A percentile compares a stretch with the other conserved stretches of the same genome.
Evolutionary conservation across 129 eudicot species (phyloP).

Genomic region (Escallonia rubra): DNA sequence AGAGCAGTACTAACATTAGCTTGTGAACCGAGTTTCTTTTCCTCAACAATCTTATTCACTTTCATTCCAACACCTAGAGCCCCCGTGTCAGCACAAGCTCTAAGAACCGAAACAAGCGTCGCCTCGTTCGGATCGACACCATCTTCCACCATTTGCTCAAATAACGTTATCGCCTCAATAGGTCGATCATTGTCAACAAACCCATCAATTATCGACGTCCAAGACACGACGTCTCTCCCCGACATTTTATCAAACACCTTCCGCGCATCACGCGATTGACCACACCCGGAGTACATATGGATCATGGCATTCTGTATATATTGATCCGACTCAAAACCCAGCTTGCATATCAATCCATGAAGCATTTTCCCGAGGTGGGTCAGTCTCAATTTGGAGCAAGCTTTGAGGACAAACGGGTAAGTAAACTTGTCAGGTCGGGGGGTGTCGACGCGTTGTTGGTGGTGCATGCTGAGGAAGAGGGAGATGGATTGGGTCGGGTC

Average conservation of each 20-base stretch:
- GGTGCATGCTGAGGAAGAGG: conserved; percentile 38
- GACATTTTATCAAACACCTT: conserved; percentile 56
- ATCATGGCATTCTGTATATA: conserved; percentile 30
- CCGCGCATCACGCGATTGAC: conserved; percentile 14
- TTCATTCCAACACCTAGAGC: conserved; percentile 34
- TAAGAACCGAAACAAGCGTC: conserved; percentile 40
- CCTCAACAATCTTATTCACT: conserved; percentile 18
- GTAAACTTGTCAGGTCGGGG: conserved; percentile 48
- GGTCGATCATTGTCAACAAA: conserved; percentile 33
- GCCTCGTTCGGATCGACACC: conserved; percentile 39
- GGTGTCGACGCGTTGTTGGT: conserved; percentile 1
- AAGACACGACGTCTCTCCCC: conserved; percentile 42
- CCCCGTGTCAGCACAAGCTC: conserved; percentile 55
- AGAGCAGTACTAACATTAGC: conserved; percentile 44
- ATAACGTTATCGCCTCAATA: conserved; percentile 24
- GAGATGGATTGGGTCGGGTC: conserved; percentile 37
- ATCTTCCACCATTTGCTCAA: conserved; percentile 29
- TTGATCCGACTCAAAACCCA: conserved; percentile 24
- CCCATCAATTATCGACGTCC: conserved; percentile 50
- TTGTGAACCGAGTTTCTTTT: conserved; percentile 11
- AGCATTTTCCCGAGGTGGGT: conserved; percentile 33
- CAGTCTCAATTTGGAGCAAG: conserved; percentile 28
- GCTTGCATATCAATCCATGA: conserved; percentile 30
- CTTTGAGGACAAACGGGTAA: conserved; percentile 49
- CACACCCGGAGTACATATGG: conserved; percentile 34